Base-by-base conservation (phyloP, 306 rosid genomes). In the Quercus berberidifolia region DNA sequence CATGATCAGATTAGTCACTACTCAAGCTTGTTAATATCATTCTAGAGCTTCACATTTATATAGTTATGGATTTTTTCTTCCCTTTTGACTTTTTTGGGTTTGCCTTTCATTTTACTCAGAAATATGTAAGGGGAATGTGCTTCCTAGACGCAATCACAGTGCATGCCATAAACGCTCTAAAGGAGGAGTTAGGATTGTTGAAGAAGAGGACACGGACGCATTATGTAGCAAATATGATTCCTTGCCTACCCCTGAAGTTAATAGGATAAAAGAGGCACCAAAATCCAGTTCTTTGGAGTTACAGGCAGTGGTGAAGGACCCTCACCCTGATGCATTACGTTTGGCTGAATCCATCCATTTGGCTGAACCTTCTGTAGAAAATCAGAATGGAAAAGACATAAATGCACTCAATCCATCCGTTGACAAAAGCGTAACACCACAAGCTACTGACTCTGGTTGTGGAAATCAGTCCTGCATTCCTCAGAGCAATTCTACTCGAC, bases 241-340 rank as follows among this genome's bases (percentile, higher is more conserved):
- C 8, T 18, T 82, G 59, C 67, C 79, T 64, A 83, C 85, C 77
- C 21, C 85, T 77, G 91, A 89, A 59, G 90, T 85, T 69, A 77
- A 55, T n/a, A 82, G 74, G 78, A 85, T 79, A 19, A 90, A 67
- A 67, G 88, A 93, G 78, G 89, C 97, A 74, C 91, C 88, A 21
- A 86, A 52, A 81, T 84, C 80, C 49, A 92, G 99, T 86, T 78
- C 84, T 74, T 69, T 68, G 73, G 96, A 89, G 83, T 65, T 93
- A 74, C 82, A 71, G 60, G 87, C 85, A 57, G 77, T 73, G 79
- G 93, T 93, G 72, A 87, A 76, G 20, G 97, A 95, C 83, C 97
- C 98, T 74, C 97, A 92, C 83, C 94, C 96, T 2, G 89, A 80
- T 69, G 91, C 92, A 18, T 78, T 93, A 73, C 86, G 23, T 8